phyloP scores from a whole-genome alignment of 75 land plant species.

The Ceratopteris richardii region DNA sequence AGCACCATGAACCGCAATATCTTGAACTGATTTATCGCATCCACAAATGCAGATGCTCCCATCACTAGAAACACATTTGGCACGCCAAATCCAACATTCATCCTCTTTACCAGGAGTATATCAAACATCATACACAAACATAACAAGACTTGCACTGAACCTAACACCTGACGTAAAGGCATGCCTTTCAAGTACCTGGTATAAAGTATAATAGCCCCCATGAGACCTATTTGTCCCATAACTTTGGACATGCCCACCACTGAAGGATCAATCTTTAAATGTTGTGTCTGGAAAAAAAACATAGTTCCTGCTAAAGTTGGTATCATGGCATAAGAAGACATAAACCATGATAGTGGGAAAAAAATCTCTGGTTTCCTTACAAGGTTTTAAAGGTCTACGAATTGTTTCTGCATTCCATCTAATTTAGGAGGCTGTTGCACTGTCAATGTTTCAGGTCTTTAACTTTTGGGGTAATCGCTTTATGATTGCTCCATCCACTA shows the following conservation, averaged over 20 bases:
- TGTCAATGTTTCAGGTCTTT: background rate
- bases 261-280: conserved; percentile 46
- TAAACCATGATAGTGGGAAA: conserved; percentile 59
- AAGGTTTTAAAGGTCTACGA: conserved; percentile 19
- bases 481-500: no score
- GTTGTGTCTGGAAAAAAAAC: conserved; percentile 75
- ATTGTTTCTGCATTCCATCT: conserved; percentile 24
- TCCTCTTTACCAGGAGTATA: conserved; percentile 48
- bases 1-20: conserved; percentile 68
- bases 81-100: conserved; percentile 53
- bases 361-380: conserved; percentile 37
- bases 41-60: conserved; percentile 76
- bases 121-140: conserved; percentile 59
- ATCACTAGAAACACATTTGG: conserved; percentile 53
- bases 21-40: no score
- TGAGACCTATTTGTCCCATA: conserved; percentile 54
- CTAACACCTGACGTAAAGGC: conserved; percentile 46
- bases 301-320: conserved; percentile 61
- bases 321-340: conserved; percentile 50
- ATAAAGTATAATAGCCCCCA: conserved; percentile 45
- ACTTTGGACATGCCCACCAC: conserved; percentile 64
- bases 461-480: no score
- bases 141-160: conserved; percentile 40
- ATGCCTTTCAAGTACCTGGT: no score
- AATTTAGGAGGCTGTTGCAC: background rate